Percentiles rank a stretch among this genome's conserved stretches.
Evolutionary conservation across 331 rosid species (phyloP).

Genomic region (Pyracantha coccinea): DNA sequence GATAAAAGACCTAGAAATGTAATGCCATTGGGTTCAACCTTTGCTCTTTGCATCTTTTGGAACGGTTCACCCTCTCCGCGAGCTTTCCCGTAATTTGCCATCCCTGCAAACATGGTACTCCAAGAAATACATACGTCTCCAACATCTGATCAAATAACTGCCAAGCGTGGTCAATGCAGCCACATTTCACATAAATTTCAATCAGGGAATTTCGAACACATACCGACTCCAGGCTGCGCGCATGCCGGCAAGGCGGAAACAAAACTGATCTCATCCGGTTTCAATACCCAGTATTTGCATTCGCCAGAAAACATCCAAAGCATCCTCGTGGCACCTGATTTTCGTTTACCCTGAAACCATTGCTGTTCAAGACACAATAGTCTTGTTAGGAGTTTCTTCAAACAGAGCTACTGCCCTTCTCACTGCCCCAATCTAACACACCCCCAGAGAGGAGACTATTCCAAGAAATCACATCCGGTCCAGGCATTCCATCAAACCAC

Average conservation of each 20-base stretch:
- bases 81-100: slow-evolving; percentile 63
- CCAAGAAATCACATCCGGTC: too few relatives aligned
- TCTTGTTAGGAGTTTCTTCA: slow-evolving; percentile 53
- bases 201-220: slow-evolving; percentile 51
- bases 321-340: slow-evolving; percentile 40
- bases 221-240: slow-evolving; percentile 55
- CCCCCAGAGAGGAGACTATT: too few relatives aligned
- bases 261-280: slow-evolving; percentile 59
- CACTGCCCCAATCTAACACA: slow-evolving; percentile 13
- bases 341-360: slow-evolving; percentile 53
- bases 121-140: slow-evolving; percentile 65
- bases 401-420: slow-evolving; percentile 43
- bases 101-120: slow-evolving; percentile 63
- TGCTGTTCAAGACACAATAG: slow-evolving; percentile 65
- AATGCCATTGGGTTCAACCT: slow-evolving; percentile 45
- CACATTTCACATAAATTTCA: slow-evolving; percentile 73
- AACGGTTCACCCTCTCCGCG: slow-evolving; percentile 44
- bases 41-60: slow-evolving; percentile 36
- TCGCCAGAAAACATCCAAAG: slow-evolving; percentile 43
- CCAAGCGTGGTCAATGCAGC: slow-evolving; percentile 52
- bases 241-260: slow-evolving; percentile 58
- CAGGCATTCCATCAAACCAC: too few relatives aligned
- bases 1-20: slow-evolving; percentile 64
- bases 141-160: slow-evolving; percentile 40
- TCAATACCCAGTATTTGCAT: slow-evolving; percentile 66